Base-by-base conservation (phyloP, 2,329 filamentous ascomycete species). In the Fusarium begoniae region DNA sequence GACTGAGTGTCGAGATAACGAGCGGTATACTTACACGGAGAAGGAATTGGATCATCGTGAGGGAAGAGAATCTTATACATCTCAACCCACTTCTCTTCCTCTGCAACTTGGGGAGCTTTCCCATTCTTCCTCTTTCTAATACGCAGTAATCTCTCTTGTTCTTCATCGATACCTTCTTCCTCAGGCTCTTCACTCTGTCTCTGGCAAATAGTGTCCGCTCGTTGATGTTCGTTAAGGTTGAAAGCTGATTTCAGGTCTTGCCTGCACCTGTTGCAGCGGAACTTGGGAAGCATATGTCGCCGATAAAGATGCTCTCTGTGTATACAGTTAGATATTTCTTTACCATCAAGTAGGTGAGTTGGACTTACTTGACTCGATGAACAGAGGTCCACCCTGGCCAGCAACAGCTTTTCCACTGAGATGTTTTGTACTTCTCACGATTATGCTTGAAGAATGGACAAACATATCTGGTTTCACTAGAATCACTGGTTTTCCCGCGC, bases 61-160 rank as follows among this genome's bases (percentile, higher is more conserved):
- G 63, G 63, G 3, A 65, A 65, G 20, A 65, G n/a, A 30, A 65
- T 63, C n/a, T 22, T 63, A 1, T 65, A 65, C 20, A 54, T 47
- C 2, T 63, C 63, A 15, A 17, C 28, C 63, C 63, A 65, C 5
- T 54, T 63, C 15, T 54, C 63, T 15, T 45, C 57, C 22, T 65
- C 63, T 0, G 30, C 3, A 11, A 26, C 32, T 11, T 63, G 35
- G 12, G 2, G 32, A 15, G 30, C 4, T 18, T 53, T 65, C 0
- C 57, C 45, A 14, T 50, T 64, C 5, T 63, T 63, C 5, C 45
- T 30, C 40, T 41, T 63, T 22, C 57, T 35, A 1, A 24, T 2
- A 6, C 62, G 56, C 0, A 64, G 44, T 24, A 38, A 2, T 14
- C 26, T 63, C 3, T 63, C 40, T 4, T 54, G 45, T 3, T 41